Conservation (phyloP, 129 eudicot species). For the Centella asiatica region DNA sequence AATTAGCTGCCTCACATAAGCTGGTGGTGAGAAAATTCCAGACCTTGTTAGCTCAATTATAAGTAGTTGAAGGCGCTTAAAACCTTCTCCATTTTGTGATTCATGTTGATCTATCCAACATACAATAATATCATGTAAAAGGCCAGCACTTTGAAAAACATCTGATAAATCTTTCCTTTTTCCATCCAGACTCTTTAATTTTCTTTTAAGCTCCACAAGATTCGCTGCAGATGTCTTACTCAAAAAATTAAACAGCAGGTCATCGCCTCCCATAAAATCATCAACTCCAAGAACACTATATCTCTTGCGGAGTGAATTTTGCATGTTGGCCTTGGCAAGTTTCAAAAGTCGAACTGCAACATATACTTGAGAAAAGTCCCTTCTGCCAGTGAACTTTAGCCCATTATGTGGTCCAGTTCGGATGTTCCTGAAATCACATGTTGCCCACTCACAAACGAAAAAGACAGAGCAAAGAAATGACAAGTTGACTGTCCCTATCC, state of each 20-base stretch:
- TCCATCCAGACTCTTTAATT: slow-evolving; percentile 14
- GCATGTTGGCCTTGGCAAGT: slow-evolving; percentile 42
- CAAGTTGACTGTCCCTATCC: slow-evolving; percentile 39
- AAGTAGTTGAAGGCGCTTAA: slow-evolving; percentile 72
- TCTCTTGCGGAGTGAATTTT: slow-evolving; percentile 19
- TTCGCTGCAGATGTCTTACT: slow-evolving; percentile 11
- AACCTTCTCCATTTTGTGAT: slow-evolving; percentile 62
- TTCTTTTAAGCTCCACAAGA: slow-evolving; percentile 10
- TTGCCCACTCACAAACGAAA: slow-evolving; percentile 90
- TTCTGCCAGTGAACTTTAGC: slow-evolving; percentile 67
- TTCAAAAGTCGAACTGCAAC: slow-evolving; percentile 69
- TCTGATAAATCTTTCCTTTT: slow-evolving; percentile 36
- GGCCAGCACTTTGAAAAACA: slow-evolving; percentile 74
- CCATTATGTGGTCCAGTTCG: slow-evolving; percentile 44
- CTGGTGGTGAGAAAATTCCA: slow-evolving; percentile 78
- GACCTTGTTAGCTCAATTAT: slow-evolving; percentile 56
- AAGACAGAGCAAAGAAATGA: slow-evolving; percentile 65
- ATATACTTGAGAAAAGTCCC: slow-evolving; percentile 67
- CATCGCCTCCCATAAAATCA: slow-evolving; percentile 8
- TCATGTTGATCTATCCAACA: slow-evolving; percentile 99
- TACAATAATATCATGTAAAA: slow-evolving; percentile 81
- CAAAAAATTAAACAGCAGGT: slow-evolving; percentile 12
- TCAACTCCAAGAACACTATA: slow-evolving; percentile 4
- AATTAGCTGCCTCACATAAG: slow-evolving; percentile 77
- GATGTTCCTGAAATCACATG: slow-evolving; percentile 84